Base-by-base conservation (phyloP, 495 filamentous ascomycete species). In the Lepraria neglecta region DNA sequence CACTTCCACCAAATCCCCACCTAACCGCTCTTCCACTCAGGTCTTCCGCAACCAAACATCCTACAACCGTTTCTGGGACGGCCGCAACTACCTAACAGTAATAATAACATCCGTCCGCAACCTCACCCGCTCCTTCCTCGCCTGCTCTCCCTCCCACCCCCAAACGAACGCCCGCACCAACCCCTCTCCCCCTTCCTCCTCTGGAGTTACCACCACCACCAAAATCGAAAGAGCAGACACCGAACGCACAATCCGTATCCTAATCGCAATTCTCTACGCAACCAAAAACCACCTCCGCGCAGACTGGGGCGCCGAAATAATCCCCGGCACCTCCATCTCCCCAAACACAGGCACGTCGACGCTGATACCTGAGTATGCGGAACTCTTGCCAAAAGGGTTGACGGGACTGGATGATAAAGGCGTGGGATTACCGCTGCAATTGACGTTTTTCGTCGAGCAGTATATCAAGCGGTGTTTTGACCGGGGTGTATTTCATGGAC, bases 221-320 rank as follows among this genome's bases (percentile, higher is more conserved):
- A 69, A 64, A 10, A 67, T 74, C n/a, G 82, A 87, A 64, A 75
- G 77, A 27, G 73, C 73, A 21, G 86, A 87, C 55, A 84, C 84
- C 17, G 84, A 87, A 66, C 74, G 77, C 57, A 77, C 77, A 0
- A 70, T 86, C 1, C 75, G 82, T 28, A 78, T 86, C 56, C 75
- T 90, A 21, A 78, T 90, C 63, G 87, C 86, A 3, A 82, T 91
- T 19, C 80, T 87, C n/a, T 90, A 84, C 64, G 84, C 87, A 0
- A 78, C 88, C 27, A 91, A 90, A 67, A 87, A 89, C 67, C 85
- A 89, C 71, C 74, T 91, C 0, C 81, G 87, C 50, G 85, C 85
- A 0, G 86, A 88, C 69, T 91, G 85, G 85, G 83, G 85, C 27
- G 78, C 82, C 1, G 80, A 83, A 1, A 68, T 76, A 24, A 69